Base-by-base conservation (phyloP, 225 moss, liverwort and hornwort genomes). In the Physcomitrellopsis africana region DNA sequence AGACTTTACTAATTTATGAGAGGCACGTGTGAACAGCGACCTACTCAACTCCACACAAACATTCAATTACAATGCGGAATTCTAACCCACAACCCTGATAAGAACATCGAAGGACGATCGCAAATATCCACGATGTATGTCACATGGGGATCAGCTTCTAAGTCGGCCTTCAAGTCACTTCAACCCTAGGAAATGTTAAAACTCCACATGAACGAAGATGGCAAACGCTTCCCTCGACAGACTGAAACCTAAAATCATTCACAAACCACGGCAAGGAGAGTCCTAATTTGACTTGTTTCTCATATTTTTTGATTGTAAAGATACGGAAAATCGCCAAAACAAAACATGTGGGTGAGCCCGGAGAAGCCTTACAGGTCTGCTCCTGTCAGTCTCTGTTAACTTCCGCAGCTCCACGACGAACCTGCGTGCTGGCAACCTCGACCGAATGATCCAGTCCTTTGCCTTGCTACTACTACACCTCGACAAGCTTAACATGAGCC, bases 401-500 rank as follows among this genome's bases (percentile, higher is more conserved):
- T 37, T 37, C 32, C 32, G 32, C 32, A 37, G 64, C 60, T 79
- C 60, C 72, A 68, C 75, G 73, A 81, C 60, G 11, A 74, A 52
- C 43, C 57, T 41, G 67, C 43, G 61, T 11, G 55, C 53, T 43
- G 74, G 46, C 27, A 65, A 56, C 67, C 56, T 60, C 15, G 60
- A 64, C 46, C 41, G 47, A 32, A 58, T 37, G 72, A 81, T 85
- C 68, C 75, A 72, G 26, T 66, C 19, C 65, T 80, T 59, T 59
- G 20, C 49, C 68, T 77, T 61, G 80, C 73, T 76, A n/a, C 68
- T 46, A 23, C 16, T 65, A 37, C 32, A 37, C 19, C 81, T 52
- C 78, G 53, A 51, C 78, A 68, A 79, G 72, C 75, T 82, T 60
- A 79, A 82, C 85, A 85, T 85, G 79, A 22, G 73, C 72, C 79